These are phyloP conservation scores for Golubevia pallescens DNA, from an alignment of 1,284 basidiomycete species.

Conservation along the genomic window DNA sequence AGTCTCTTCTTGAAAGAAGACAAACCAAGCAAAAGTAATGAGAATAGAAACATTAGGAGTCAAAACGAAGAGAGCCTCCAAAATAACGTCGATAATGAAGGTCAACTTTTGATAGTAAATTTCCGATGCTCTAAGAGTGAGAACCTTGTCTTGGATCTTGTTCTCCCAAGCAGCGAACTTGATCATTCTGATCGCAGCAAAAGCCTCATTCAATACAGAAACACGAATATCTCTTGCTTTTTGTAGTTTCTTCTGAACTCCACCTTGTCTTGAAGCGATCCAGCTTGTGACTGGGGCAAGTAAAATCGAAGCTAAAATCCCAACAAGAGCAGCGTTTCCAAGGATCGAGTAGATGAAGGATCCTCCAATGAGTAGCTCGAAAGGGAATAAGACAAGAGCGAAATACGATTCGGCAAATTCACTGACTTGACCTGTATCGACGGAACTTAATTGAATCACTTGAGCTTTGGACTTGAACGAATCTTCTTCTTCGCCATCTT, in stretches of 20 bases:
- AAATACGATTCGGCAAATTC: not conserved
- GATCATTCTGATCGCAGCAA: constrained; percentile 38
- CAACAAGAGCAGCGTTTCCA: not conserved
- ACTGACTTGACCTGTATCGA: not conserved
- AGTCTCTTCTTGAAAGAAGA: not conserved
- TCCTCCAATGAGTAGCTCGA: not conserved
- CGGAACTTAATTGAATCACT: not conserved
- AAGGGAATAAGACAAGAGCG: not conserved
- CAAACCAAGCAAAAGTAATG: constrained; percentile 5
- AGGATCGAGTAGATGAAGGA: not conserved
- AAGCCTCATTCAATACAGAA: constrained; percentile 28
- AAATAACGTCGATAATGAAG: constrained; percentile 6
- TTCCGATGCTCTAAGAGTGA: constrained; percentile 5
- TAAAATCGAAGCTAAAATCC: not conserved
- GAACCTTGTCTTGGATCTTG: constrained; percentile 2
- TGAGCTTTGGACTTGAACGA: not conserved
- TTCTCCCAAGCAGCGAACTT: constrained; percentile 48
- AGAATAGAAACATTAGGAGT: constrained; percentile 7
- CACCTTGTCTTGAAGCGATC: not conserved
- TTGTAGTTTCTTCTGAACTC: constrained; percentile 13
- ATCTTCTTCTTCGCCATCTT: not conserved
- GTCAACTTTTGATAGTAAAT: constrained; percentile 6
- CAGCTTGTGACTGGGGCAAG: not conserved
- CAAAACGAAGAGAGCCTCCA: not conserved
- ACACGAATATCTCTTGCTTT: constrained; percentile 26